Base-by-base conservation (phyloP, 179 eudicot genomes). In the Actinidia chinensis region DNA sequence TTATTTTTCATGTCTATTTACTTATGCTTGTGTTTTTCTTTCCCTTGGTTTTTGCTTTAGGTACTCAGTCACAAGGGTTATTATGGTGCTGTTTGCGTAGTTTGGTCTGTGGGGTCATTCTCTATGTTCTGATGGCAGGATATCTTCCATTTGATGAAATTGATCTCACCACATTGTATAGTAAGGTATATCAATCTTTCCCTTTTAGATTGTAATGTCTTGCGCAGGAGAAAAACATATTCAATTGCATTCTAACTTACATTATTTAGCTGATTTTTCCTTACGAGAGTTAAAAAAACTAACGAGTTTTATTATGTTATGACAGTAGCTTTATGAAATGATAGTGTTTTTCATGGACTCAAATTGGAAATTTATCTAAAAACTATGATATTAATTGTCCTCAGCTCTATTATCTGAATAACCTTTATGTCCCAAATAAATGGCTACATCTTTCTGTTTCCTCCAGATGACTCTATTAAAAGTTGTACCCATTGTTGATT, bases 121-220 rank as follows among this genome's bases (percentile, higher is more conserved):
- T 95, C 7, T 95, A 90, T 86, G 99, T 95, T 79, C 76, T 95
- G 80, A 83, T 95, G 91, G 98, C 98, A 17, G 99, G 99, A 66
- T 91, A 90, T 87, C 97, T 93, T 77, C 99, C 99, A 68, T 95
- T 95, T 86, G 99, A 91, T 86, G 99, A 95, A 77, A 85, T 93
- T 82, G 98, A 93, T 85, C 92, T 95, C 78, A 88, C 95, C 47
- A 89, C 97, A 50, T 78, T 95, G 83, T 95, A 95, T 78, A 87
- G 88, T 72, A 95, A 95, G 99, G 99, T 87, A 90, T 79, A 91
- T n/a, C 56, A 78, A 40, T 47, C 47, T 73, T 63, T n/a, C 36
- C 11, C 6, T 23, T 22, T 44, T 70, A 2, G 33, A 50, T 50
- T 68, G 72, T 43, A 68, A 43, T 43, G 8, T n/a, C 5, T 5